Conservation (phyloP, 2,329 filamentous ascomycete species). For the Hortaea werneckii region DNA sequence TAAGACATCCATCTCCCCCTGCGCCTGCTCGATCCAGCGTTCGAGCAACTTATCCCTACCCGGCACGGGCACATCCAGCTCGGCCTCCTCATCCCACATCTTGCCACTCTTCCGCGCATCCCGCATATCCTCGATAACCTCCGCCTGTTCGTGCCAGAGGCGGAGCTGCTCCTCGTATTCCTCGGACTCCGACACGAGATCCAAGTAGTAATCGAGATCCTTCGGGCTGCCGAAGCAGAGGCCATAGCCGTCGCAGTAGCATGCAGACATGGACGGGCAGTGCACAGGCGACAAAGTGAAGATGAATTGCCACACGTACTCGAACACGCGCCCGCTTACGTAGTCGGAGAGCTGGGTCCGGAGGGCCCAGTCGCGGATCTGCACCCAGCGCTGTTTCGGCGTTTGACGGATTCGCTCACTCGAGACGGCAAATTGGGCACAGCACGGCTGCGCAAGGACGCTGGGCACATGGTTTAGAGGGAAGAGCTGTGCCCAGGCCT, state of each 20-base stretch:
- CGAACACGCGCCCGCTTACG: slow-evolving; percentile 50
- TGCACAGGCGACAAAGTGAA: slow-evolving; percentile 43
- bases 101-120: slow-evolving; percentile 29
- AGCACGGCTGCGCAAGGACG: slow-evolving; percentile 52
- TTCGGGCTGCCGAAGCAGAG: slow-evolving; percentile 47
- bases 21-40: slow-evolving; percentile 34
- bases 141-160: slow-evolving; percentile 33
- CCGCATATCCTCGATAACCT: slow-evolving; percentile 26
- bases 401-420: slow-evolving; percentile 46
- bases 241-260: slow-evolving; percentile 56
- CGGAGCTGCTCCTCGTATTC: slow-evolving; percentile 33
- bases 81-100: slow-evolving; percentile 31
- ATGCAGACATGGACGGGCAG: slow-evolving; percentile 45
- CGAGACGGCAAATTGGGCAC: slow-evolving; percentile 54
- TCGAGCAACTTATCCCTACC: slow-evolving; percentile 36
- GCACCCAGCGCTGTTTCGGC: slow-evolving; percentile 44
- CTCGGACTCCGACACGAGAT: slow-evolving; percentile 33
- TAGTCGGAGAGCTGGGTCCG: slow-evolving; percentile 46
- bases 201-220: slow-evolving; percentile 40
- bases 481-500: slow-evolving; percentile 39
- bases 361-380: slow-evolving; percentile 51
- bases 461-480: slow-evolving; percentile 36
- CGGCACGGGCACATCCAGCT: slow-evolving; percentile 28
- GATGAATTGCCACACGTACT: slow-evolving; percentile 55
- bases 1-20: slow-evolving; percentile 32